Evolutionary conservation across 768 basidiomycete species (phyloP).

Genomic region (Roridomyces roridus): DNA sequence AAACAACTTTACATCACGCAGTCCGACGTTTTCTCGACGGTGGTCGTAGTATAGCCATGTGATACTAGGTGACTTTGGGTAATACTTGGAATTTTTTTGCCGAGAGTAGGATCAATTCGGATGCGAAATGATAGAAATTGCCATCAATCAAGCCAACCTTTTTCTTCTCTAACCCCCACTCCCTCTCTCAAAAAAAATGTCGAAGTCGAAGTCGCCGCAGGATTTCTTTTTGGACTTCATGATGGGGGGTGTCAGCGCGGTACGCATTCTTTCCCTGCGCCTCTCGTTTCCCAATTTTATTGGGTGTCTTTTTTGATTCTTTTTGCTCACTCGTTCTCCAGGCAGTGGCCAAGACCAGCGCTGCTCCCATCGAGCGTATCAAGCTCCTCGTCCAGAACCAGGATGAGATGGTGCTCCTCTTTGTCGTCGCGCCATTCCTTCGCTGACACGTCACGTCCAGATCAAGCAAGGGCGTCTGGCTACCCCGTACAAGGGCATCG

Average conservation of each 20-base stretch:
- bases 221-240: conserved; percentile 91
- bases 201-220: conserved; percentile 84
- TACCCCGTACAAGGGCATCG: conserved; percentile 94
- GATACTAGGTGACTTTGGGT: neutral
- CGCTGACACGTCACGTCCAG: conserved; percentile 56
- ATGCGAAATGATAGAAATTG: conserved; percentile 45
- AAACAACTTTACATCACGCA: no score
- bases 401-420: conserved; percentile 93
- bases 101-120: conserved; percentile 6
- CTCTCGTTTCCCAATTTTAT: no score
- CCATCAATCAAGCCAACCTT: conserved; percentile 13
- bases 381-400: conserved; percentile 99
- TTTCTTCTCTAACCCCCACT: conserved; percentile 53
- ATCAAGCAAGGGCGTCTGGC: conserved; percentile 99
- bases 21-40: no score
- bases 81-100: neutral
- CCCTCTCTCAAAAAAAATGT: conserved; percentile 68
- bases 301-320: conserved; percentile 6
- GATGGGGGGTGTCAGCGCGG: conserved; percentile 96
- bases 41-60: no score
- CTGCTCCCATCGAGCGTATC: conserved; percentile 99
- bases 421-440: conserved; percentile 5
- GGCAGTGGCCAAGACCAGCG: conserved; percentile 99
- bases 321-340: conserved; percentile 40
- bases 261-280: conserved; percentile 43